Conservation (phyloP, 257 asterid species). For the Henckelia pumila region DNA sequence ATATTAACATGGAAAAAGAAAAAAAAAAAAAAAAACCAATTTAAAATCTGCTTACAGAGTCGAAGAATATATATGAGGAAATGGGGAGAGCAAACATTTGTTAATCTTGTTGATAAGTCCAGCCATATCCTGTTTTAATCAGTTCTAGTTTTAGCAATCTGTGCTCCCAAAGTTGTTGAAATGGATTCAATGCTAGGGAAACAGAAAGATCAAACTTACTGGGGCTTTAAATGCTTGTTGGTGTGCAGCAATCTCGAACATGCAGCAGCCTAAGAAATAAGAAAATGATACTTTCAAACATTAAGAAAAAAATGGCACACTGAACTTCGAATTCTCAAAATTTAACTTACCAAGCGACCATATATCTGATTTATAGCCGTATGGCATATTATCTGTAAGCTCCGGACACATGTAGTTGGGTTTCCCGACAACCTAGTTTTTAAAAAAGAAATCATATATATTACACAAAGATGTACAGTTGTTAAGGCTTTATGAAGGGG, state of each 20-base stretch:
- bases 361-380: conserved; percentile 92
- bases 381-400: conserved; percentile 68
- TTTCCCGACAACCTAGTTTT: conserved; percentile 71
- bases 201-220: conserved; percentile 41
- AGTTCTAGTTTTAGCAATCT: conserved; percentile 24
- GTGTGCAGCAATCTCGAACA: conserved; percentile 96
- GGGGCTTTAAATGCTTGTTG: conserved; percentile 88
- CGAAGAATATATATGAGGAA: conserved; percentile 86
- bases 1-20: neutral
- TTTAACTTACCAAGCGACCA: conserved; percentile 74
- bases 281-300: neutral
- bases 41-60: conserved; percentile 52
- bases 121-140: conserved; percentile 68
- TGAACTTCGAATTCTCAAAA: conserved; percentile 5
- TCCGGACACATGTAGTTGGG: conserved; percentile 96
- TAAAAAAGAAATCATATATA: conserved; percentile 18
- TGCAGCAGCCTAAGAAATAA: conserved; percentile 68
- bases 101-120: conserved; percentile 94
- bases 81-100: conserved; percentile 77
- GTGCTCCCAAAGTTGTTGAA: neutral
- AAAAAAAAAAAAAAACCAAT: neutral
- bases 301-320: neutral
- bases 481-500: neutral
- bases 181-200: neutral
- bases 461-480: no score